Evolutionary conservation across 495 filamentous ascomycete genomes (phyloP), one percentile per base, ranked within the genome.

Genomic region (Talaromyces borbonicus): DNA sequence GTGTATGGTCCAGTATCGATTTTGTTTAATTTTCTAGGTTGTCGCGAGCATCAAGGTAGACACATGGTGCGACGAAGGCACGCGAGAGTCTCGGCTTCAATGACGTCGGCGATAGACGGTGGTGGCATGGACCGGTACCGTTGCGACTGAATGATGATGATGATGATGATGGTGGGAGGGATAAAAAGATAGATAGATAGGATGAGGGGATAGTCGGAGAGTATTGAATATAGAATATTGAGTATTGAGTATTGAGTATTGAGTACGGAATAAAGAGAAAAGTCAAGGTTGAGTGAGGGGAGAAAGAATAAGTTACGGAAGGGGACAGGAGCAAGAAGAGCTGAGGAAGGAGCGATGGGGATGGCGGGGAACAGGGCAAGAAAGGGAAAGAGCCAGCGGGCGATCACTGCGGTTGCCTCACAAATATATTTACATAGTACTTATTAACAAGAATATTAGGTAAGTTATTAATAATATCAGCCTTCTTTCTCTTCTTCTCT

Each of bases 61-160:
- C 43, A 46, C 43, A 46, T 46, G 43, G 26, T 46, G 43, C 43
- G 43, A 23, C 27, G 52, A 52, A 58, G 52, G 35, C 35, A 20
- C 35, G 22, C 35, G 61, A 60, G 55, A 56, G 50, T n/a, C n/a
- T n/a, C n/a, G n/a, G n/a, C n/a, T 45, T 55, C 66, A 65, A 69
- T 71, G 66, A 71, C 66, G 66, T 69, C 64, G 67, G 67, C 65
- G 62, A n/a, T n/a, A n/a, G n/a, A n/a, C n/a, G n/a, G 65, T 49
- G 63, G 52, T 54, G 58, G 56, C 50, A 57, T 58, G 53, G 56
- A 55, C 55, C 54, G 60, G 57, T 44, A n/a, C n/a, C n/a, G n/a
- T n/a, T n/a, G n/a, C n/a, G n/a, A n/a, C n/a, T n/a, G n/a, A n/a
- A n/a, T n/a, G n/a, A n/a, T n/a, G n/a, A n/a, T n/a, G n/a, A n/a